Percentiles rank a stretch among this genome's conserved stretches.
These are phyloP conservation scores for Penicillium dipodomyicola DNA, from an alignment of 495 filamentous ascomycete genomes.

Conservation along the genomic window DNA sequence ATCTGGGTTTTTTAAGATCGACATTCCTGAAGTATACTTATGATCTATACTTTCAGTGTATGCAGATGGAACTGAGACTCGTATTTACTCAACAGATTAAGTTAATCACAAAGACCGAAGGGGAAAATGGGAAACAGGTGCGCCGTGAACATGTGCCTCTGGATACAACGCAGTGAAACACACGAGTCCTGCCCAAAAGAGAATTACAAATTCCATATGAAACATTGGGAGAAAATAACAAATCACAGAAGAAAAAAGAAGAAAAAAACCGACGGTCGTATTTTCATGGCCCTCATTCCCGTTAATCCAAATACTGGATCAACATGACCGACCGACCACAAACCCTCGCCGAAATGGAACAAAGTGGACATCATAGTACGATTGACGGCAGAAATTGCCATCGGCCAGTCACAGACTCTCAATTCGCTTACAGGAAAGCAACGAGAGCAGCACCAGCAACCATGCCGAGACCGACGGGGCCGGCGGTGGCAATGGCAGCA, in stretches of 20 bases:
- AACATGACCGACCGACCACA: constrained; percentile 3
- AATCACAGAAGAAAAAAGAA: constrained; percentile 9
- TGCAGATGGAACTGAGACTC: neutral
- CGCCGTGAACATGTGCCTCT: constrained; percentile 29
- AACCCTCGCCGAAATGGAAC: neutral
- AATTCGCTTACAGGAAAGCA: constrained; percentile 44
- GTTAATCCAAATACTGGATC: constrained; percentile 3
- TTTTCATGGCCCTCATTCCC: constrained; percentile 35
- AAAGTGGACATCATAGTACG: constrained; percentile 1
- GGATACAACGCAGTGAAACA: constrained; percentile 9
- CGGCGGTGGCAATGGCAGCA: constrained; percentile 38
- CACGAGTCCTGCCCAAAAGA: constrained; percentile 5
- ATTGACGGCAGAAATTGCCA: neutral
- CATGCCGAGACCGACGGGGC: constrained; percentile 37
- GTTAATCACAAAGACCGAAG: constrained; percentile 21
- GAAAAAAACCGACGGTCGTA: constrained; percentile 12
- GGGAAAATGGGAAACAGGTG: constrained; percentile 22
- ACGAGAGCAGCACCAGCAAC: constrained; percentile 48
- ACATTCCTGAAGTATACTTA: too few relatives aligned
- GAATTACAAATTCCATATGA: constrained; percentile 22
- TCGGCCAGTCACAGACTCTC: neutral
- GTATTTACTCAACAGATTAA: constrained; percentile 29
- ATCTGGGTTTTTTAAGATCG: neutral
- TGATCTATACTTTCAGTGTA: neutral
- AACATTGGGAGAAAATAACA: constrained; percentile 12